A percentile compares a stretch with the other conserved stretches of the same genome.
phyloP scores from a whole-genome alignment of 805 yeast genomes.

The Henningerozyma blattae region DNA sequence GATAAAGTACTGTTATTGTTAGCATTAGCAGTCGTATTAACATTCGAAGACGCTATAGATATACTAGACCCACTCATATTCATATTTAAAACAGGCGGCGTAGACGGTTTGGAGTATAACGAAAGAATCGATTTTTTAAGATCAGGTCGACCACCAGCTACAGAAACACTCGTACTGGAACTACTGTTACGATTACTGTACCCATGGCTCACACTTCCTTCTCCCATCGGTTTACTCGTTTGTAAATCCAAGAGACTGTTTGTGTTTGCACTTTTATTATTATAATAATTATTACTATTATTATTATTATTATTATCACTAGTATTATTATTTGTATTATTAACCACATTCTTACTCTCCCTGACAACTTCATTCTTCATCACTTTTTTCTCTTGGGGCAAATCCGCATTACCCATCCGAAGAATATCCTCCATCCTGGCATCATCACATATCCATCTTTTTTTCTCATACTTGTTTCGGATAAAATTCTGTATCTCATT shows the following conservation, averaged over 20 bases:
- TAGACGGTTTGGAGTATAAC: conserved; percentile 53
- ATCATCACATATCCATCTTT: conserved; percentile 57
- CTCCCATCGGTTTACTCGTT: not conserved
- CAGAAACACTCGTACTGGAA: conserved; percentile 2
- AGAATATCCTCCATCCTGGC: not conserved
- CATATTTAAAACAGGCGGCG: conserved; percentile 1
- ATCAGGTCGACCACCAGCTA: conserved; percentile 52
- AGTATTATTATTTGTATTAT: not conserved
- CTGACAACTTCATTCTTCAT: not conserved
- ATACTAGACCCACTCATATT: not conserved
- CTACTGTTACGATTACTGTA: conserved; percentile 1
- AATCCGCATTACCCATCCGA: not conserved
- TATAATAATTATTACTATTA: not conserved
- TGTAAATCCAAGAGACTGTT: conserved; percentile 3
- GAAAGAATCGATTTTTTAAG: conserved; percentile 86
- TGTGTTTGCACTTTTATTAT: no score
- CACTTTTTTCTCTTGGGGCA: not conserved
- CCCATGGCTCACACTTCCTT: not conserved
- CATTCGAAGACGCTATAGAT: conserved; percentile 1
- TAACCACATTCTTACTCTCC: conserved; percentile 4
- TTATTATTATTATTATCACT: not conserved
- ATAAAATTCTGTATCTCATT: conserved; percentile 81
- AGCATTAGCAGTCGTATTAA: conserved; percentile 3
- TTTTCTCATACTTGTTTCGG: conserved; percentile 81
- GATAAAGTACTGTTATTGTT: conserved; percentile 7